These are phyloP conservation scores for Xylariaceae sp. DNA, from an alignment of 2,329 filamentous ascomycete species.

Conservation along the genomic window DNA sequence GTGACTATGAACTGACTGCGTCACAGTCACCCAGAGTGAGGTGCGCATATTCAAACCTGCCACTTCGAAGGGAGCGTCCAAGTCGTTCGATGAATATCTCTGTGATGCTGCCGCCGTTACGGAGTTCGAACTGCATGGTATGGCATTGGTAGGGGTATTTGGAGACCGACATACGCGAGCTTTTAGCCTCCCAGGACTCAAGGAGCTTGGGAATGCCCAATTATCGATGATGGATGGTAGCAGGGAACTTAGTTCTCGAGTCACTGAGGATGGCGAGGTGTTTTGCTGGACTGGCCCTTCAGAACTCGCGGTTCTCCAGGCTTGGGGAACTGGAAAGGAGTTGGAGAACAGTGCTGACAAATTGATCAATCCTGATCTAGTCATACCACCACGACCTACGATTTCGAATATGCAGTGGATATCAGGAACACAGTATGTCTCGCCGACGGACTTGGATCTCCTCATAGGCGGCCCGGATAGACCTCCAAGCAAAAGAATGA, in stretches of 20 bases:
- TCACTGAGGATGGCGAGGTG: conserved; percentile 76
- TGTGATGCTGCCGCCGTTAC: conserved; percentile 79
- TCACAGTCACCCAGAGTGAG: conserved; percentile 60
- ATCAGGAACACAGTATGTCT: conserved; percentile 86
- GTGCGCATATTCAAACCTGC: conserved; percentile 87
- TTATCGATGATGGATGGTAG: conserved; percentile 70
- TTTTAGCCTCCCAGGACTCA: conserved; percentile 82
- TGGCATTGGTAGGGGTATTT: conserved; percentile 79
- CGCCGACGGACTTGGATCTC: conserved; percentile 80
- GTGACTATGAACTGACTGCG: not conserved
- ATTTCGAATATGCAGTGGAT: conserved; percentile 98
- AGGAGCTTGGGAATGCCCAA: conserved; percentile 69
- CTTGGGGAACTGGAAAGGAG: conserved; percentile 72
- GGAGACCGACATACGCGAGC: conserved; percentile 76
- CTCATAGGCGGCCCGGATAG: conserved; percentile 86
- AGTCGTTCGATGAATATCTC: conserved; percentile 76
- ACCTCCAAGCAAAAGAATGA: conserved; percentile 83
- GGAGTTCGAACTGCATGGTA: conserved; percentile 68
- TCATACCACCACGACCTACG: conserved; percentile 76
- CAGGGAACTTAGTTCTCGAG: conserved; percentile 63
- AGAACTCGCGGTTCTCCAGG: conserved; percentile 76
- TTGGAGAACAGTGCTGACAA: conserved; percentile 64
- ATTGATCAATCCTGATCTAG: conserved; percentile 71
- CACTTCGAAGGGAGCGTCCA: conserved; percentile 82
- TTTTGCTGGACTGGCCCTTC: conserved; percentile 86